A percentile compares a stretch with the other conserved stretches of the same genome.
Evolutionary conservation across 2,329 filamentous ascomycete genomes (phyloP).

Genomic region (Epichloe festucae): DNA sequence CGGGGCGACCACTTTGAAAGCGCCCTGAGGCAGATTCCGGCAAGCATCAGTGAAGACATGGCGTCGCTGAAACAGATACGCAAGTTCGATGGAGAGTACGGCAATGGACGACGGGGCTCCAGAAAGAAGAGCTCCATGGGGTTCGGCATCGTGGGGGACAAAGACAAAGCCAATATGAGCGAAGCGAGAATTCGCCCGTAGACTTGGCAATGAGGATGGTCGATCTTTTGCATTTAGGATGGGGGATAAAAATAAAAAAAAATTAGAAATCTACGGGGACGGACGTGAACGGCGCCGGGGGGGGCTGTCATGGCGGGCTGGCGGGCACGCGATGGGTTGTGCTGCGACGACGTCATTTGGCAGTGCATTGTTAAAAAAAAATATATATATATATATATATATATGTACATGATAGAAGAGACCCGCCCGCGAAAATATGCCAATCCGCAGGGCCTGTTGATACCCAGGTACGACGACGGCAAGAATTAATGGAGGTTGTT

Average conservation of each 20-base stretch:
- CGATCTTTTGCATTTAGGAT: too few species aligned
- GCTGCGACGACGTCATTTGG: neutral
- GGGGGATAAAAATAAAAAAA: fast-evolving
- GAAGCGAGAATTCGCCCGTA: conserved; percentile 30
- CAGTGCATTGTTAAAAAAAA: neutral
- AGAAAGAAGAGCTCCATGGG: conserved; percentile 39
- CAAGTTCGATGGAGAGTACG: conserved; percentile 93
- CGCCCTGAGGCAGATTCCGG: conserved; percentile 77
- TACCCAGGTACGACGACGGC: neutral
- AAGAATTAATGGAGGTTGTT: neutral
- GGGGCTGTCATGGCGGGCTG: too few species aligned
- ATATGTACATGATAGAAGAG: neutral
- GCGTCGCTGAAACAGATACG: conserved; percentile 69
- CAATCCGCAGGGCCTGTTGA: neutral
- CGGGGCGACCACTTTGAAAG: conserved; percentile 64
- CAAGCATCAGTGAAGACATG: conserved; percentile 93
- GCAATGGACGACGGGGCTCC: conserved; percentile 60
- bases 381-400: neutral
- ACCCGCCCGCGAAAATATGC: neutral
- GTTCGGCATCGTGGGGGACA: conserved; percentile 36
- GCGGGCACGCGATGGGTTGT: neutral
- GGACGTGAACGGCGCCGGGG: too few species aligned
- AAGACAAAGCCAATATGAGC: conserved; percentile 23
- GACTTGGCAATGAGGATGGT: neutral
- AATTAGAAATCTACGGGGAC: too few species aligned